Conservation (phyloP, 1,284 basidiomycete genomes). For the Malassezia slooffiae region DNA sequence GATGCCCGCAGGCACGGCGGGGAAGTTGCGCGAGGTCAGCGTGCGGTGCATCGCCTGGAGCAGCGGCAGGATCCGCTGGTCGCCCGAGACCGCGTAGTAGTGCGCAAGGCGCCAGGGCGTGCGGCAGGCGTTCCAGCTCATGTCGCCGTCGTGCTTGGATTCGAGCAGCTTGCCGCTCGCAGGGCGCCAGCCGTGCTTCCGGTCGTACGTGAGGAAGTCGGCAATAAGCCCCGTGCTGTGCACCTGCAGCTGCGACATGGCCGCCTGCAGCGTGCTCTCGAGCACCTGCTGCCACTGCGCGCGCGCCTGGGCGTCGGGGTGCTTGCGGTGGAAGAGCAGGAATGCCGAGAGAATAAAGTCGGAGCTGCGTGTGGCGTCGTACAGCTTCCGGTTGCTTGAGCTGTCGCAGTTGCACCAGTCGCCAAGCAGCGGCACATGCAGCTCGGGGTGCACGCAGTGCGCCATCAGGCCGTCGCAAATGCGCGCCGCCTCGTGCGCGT, state of each 20-base stretch:
- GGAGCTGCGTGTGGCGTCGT: conserved; percentile 26
- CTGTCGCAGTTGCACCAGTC: conserved; percentile 32
- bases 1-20: conserved; percentile 29
- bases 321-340: conserved; percentile 22
- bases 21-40: conserved; percentile 17
- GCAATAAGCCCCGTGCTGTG: conserved; percentile 22
- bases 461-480: conserved; percentile 18
- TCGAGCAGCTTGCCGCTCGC: conserved; percentile 27
- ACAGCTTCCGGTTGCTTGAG: conserved; percentile 17
- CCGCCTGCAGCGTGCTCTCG: conserved; percentile 20
- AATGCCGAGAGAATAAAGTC: conserved; percentile 36
- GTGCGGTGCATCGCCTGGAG: conserved; percentile 24
- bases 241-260: conserved; percentile 6
- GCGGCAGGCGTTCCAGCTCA: conserved; percentile 39
- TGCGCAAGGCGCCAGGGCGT: conserved; percentile 37
- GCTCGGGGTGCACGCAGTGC: conserved; percentile 23
- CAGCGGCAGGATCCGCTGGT: conserved; percentile 24
- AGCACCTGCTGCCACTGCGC: conserved; percentile 26
- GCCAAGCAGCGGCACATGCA: conserved; percentile 30
- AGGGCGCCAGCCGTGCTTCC: conserved; percentile 17
- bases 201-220: conserved; percentile 25
- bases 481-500: conserved; percentile 19
- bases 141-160: conserved; percentile 26
- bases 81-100: conserved; percentile 30
- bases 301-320: conserved; percentile 16